These are phyloP conservation scores for Polytolypa hystricis DNA, from an alignment of 2,329 filamentous ascomycete species.

Conservation along the genomic window DNA sequence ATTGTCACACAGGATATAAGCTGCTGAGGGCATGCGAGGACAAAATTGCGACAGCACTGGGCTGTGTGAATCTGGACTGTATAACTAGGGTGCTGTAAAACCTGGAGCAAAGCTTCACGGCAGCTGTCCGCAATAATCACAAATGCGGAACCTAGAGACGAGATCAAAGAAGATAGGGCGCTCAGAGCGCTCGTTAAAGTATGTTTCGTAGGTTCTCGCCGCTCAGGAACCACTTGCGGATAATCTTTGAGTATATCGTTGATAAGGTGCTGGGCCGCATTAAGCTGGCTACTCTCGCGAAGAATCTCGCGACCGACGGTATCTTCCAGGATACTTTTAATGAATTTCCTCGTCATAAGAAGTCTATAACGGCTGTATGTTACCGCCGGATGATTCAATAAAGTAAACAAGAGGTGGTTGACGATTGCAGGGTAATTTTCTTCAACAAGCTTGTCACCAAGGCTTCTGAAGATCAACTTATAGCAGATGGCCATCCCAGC, in stretches of 20 bases:
- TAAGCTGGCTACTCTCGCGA: constrained; percentile 78
- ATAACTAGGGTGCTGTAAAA: constrained; percentile 89
- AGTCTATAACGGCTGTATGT: constrained; percentile 78
- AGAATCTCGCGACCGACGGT: constrained; percentile 71
- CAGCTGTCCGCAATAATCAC: constrained; percentile 70
- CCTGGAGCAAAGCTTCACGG: constrained; percentile 77
- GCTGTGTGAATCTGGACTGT: constrained; percentile 88
- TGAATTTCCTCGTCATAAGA: constrained; percentile 71
- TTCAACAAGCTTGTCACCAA: constrained; percentile 77
- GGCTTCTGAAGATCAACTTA: constrained; percentile 61
- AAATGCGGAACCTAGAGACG: constrained; percentile 69
- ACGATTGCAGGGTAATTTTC: constrained; percentile 70
- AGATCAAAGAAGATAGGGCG: constrained; percentile 66
- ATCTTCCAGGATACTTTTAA: constrained; percentile 73
- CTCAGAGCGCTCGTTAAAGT: constrained; percentile 68
- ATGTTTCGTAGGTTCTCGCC: constrained; percentile 79
- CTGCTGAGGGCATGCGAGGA: constrained; percentile 84
- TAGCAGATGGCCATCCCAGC: constrained; percentile 83
- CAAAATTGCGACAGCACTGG: constrained; percentile 73
- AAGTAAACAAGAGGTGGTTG: constrained; percentile 66
- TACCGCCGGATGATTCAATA: constrained; percentile 66
- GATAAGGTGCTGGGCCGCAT: constrained; percentile 68
- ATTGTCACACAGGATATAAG: constrained; percentile 83
- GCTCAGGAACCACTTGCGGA: constrained; percentile 76
- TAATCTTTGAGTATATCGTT: constrained; percentile 91